Base-by-base conservation (phyloP, 2,329 filamentous ascomycete species). In the Penicillium aurantiogriseum region DNA sequence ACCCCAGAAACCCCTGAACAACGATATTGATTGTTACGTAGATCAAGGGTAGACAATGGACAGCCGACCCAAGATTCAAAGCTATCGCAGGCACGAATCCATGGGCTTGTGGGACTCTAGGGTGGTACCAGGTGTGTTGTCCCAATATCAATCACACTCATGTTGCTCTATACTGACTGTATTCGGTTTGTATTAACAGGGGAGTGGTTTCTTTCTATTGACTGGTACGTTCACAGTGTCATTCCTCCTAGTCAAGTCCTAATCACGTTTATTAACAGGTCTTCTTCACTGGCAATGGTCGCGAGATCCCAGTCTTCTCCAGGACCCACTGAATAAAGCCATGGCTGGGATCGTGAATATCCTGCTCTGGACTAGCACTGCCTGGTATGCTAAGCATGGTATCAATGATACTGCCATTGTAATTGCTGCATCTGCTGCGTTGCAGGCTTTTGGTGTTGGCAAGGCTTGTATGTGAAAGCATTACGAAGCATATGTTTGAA, bases 231-330 rank as follows among this genome's bases (percentile, higher is more conserved):
- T 15, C 17, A 35, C 29, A 19, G 6, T 23, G 1, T 29, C 2
- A 25, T 19, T 11, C 10, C 10, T 35, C 13, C 23, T 46, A 5
- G 17, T n/a, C 5, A 49, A 3, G 15, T 10, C 11, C 47, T 56
- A 45, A 56, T 6, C 15, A 31, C 31, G 5, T 5, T 17, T 4
- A 15, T 19, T 5, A 19, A 33, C 27, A 70, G 67, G 58, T 31
- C 59, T 70, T 21, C 54, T 68, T 17, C 68, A 70, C 48, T 70
- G 67, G 60, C 65, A 67, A 51, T 70, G 67, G 68, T 67, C 68
- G 23, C 55, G 54, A 7, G 35, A 66, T 33, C 59, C 63, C 1
- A 21, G 53, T 8, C 59, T 60, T 1, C 63, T 73, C 2, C 58
- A 62, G 7, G 67, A 72, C 25, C 68, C 70, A 8, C 40, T 66